phyloP scores from a whole-genome alignment of 495 filamentous ascomycete species.

The Geoglossum glabrum region DNA sequence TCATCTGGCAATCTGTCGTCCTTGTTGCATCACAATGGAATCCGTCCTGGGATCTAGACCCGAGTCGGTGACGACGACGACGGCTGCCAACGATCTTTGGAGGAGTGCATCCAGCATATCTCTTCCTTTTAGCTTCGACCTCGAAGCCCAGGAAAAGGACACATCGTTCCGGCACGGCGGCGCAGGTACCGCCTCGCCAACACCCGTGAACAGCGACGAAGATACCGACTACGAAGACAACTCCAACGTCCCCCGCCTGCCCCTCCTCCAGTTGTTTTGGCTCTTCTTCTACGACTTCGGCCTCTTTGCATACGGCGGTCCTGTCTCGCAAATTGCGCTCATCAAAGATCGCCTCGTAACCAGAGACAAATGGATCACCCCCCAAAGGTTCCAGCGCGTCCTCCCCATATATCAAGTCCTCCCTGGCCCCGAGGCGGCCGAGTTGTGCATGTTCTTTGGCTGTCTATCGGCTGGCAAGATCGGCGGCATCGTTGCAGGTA shows the following conservation, averaged over 20 bases:
- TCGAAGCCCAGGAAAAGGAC: too few species aligned
- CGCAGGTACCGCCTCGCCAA: too few species aligned
- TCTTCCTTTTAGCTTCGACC: too few species aligned
- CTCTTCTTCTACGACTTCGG: conserved; percentile 22
- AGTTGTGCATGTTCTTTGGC: conserved; percentile 22
- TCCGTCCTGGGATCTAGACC: too few species aligned
- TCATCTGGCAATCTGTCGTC: too few species aligned
- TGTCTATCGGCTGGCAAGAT: conserved; percentile 18
- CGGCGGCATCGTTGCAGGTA: conserved; percentile 18
- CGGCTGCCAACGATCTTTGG: too few species aligned
- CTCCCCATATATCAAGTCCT: conserved; percentile 21
- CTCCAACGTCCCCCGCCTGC: conserved; percentile 16
- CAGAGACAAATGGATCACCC: conserved; percentile 20
- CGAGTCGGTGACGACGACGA: too few species aligned
- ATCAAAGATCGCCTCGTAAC: conserved; percentile 20
- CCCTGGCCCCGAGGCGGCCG: conserved; percentile 19
- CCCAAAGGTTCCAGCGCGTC: conserved; percentile 18
- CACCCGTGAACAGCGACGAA: too few species aligned
- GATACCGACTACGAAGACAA: conserved; percentile 8
- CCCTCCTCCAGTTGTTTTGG: conserved; percentile 16
- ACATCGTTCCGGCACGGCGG: too few species aligned
- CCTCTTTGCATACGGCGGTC: conserved; percentile 21
- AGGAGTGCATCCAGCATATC: too few species aligned
- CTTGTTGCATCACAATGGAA: too few species aligned
- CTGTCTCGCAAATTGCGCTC: conserved; percentile 20